Percentiles rank a stretch among this genome's conserved stretches.
phyloP scores from a whole-genome alignment of 305 asterid species.

The Nicotiana rustica region DNA sequence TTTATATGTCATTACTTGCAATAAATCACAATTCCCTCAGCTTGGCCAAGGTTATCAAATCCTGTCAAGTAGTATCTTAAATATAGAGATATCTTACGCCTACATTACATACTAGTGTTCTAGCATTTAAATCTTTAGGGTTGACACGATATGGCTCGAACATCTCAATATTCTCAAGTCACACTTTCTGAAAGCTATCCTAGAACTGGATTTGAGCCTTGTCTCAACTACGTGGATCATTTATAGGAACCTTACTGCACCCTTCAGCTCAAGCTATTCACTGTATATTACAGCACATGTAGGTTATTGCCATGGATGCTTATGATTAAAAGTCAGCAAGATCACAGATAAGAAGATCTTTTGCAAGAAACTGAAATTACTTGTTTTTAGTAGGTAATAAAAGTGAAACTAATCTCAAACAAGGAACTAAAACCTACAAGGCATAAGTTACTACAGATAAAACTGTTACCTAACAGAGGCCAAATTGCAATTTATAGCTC shows the following conservation, averaged over 20 bases:
- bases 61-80: neutral
- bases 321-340: neutral
- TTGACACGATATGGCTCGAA: slow-evolving; percentile 16
- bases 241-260: slow-evolving; percentile 25
- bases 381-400: neutral
- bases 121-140: neutral
- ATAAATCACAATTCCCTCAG: slow-evolving; percentile 6
- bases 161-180: neutral
- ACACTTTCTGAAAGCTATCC: slow-evolving; percentile 1
- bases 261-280: slow-evolving; percentile 29
- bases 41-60: neutral
- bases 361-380: slow-evolving; percentile 16
- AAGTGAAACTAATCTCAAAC: neutral
- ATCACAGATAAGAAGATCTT: slow-evolving; percentile 23
- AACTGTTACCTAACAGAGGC: slow-evolving; percentile 18
- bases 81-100: slow-evolving; percentile 10
- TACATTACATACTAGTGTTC: neutral
- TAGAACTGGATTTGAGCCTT: neutral
- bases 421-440: slow-evolving; percentile 17
- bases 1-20: neutral
- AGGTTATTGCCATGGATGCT: neutral
- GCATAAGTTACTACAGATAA: slow-evolving; percentile 14
- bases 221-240: slow-evolving; percentile 5
- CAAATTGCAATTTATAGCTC: slow-evolving; percentile 1
- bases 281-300: neutral